Evolutionary conservation across 1,139 yeast species (phyloP).

Genomic region (Protomyces inundatus): DNA sequence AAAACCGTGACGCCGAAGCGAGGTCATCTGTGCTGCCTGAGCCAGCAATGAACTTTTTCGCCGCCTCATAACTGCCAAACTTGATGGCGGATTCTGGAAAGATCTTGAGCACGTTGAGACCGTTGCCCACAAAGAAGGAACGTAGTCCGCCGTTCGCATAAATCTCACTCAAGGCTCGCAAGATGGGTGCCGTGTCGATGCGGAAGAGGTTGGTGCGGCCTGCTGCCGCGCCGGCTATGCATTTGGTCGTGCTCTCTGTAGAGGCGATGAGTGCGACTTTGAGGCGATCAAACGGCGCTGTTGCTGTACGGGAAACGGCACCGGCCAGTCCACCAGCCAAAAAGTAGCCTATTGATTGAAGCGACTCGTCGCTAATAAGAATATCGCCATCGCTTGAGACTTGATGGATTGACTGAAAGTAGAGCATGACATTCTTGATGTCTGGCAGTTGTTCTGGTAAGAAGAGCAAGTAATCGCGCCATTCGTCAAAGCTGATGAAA

Average conservation of each 20-base stretch:
- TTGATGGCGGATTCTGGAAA: constrained; percentile 97
- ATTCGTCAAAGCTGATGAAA: constrained; percentile 74
- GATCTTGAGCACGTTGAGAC: constrained; percentile 84
- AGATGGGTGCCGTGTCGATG: constrained; percentile 43
- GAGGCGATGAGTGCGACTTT: constrained; percentile 91
- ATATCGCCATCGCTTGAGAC: constrained; percentile 88
- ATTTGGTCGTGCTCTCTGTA: constrained; percentile 48
- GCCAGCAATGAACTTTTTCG: constrained; percentile 67
- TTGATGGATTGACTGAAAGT: constrained; percentile 75
- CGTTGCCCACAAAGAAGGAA: constrained; percentile 91
- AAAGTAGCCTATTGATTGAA: constrained; percentile 83
- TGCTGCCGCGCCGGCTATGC: constrained; percentile 30
- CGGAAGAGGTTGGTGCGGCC: constrained; percentile 42
- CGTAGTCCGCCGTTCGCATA: constrained; percentile 85
- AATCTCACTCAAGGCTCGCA: constrained; percentile 73
- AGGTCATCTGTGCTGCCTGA: constrained; percentile 76
- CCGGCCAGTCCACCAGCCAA: constrained; percentile 95
- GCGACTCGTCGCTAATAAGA: constrained; percentile 67
- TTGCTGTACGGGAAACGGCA: constrained; percentile 91
- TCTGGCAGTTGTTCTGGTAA: constrained; percentile 58
- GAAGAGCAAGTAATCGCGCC: constrained; percentile 72
- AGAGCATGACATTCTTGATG: constrained; percentile 72
- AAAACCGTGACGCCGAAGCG: constrained; percentile 71
- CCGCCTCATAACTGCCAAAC: constrained; percentile 89
- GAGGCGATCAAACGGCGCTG: constrained; percentile 93